Conservation (phyloP, 2,329 filamentous ascomycete species). For the Boeremia lycopersici region DNA sequence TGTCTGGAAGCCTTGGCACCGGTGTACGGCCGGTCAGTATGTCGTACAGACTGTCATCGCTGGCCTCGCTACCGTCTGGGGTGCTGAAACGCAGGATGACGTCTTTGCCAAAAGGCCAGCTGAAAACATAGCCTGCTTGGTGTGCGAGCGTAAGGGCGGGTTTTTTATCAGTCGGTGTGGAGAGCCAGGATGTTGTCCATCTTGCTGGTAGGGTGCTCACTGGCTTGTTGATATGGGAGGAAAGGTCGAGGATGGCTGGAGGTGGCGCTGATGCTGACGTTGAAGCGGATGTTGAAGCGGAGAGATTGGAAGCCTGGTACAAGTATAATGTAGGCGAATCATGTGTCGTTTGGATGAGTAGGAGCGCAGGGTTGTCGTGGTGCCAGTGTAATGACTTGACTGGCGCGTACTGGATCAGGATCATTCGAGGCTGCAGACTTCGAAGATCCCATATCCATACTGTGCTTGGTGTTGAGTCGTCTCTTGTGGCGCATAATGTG, state of each 20-base stretch:
- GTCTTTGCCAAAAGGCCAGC: constrained; percentile 51
- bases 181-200: constrained; percentile 38
- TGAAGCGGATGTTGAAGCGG: constrained; percentile 23
- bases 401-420: constrained; percentile 54
- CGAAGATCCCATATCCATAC: constrained; percentile 56
- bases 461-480: constrained; percentile 50
- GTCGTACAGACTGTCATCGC: constrained; percentile 56
- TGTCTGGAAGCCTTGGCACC: constrained; percentile 38
- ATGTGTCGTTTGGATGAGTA: constrained; percentile 52
- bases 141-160: constrained; percentile 46
- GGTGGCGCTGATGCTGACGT: constrained; percentile 20
- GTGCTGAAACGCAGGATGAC: constrained; percentile 39
- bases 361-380: constrained; percentile 39
- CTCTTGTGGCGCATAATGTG: constrained; percentile 46
- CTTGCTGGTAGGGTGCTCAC: constrained; percentile 24
- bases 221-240: constrained; percentile 31
- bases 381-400: constrained; percentile 54
- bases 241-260: constrained; percentile 36
- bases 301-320: constrained; percentile 35
- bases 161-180: constrained; percentile 36
- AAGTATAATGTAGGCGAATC: constrained; percentile 50
- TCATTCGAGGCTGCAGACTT: constrained; percentile 45
- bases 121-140: constrained; percentile 45
- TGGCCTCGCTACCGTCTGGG: constrained; percentile 43
- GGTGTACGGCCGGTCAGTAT: constrained; percentile 55